These are phyloP conservation scores for Cryptococcus jaspeensis DNA, from an alignment of 1,284 basidiomycete species.

Conservation along the genomic window DNA sequence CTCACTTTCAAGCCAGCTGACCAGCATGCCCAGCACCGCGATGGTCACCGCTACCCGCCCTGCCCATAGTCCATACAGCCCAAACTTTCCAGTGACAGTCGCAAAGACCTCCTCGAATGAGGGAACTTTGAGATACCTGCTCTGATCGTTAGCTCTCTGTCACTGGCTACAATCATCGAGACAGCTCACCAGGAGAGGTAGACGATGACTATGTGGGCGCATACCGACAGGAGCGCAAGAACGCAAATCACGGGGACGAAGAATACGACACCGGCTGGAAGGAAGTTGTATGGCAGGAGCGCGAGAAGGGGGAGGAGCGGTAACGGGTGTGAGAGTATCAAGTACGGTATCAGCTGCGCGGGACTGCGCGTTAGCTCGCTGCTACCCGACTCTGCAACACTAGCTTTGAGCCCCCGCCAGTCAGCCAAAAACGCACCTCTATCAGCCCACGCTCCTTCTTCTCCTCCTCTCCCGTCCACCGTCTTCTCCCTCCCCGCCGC, in stretches of 20 bases:
- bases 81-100: constrained; percentile 35
- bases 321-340: constrained; percentile 48
- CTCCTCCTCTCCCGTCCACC: constrained; percentile 20
- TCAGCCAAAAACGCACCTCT: constrained; percentile 22
- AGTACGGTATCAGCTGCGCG: constrained; percentile 45
- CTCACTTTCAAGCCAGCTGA: constrained; percentile 47
- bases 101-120: constrained; percentile 51
- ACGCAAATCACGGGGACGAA: constrained; percentile 48
- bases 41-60: constrained; percentile 39
- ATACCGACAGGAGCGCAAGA: constrained; percentile 40
- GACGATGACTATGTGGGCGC: constrained; percentile 51
- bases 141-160: neutral
- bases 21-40: constrained; percentile 36
- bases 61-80: constrained; percentile 37
- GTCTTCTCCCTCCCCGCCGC: constrained; percentile 14
- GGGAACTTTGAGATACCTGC: constrained; percentile 49
- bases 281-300: constrained; percentile 45
- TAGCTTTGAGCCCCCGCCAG: neutral
- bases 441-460: constrained; percentile 24
- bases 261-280: constrained; percentile 49
- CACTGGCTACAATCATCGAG: neutral
- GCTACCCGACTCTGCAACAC: neutral
- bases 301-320: constrained; percentile 47
- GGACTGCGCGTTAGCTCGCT: neutral
- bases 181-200: constrained; percentile 46